Base-by-base conservation (phyloP, 1,139 yeast species). In the Pichia cactophila region DNA sequence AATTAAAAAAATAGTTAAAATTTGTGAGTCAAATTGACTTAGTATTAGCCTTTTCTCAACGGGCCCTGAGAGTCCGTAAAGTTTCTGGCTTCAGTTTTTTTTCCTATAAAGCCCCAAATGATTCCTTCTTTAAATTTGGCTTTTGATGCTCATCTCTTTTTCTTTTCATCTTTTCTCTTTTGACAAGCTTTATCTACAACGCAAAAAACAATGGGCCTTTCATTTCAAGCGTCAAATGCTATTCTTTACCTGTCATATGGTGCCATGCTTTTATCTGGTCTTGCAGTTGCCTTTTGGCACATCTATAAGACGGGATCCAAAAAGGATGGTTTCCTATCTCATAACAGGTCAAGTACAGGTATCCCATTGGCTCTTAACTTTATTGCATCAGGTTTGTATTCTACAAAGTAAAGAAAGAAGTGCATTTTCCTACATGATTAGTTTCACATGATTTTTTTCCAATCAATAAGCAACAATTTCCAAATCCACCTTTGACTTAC, bases 361-460 rank as follows among this genome's bases (percentile, higher is more conserved):
- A 43, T 86, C n/a, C 95, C 96, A 0, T 70, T 88, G 57, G 86
- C 95, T 0, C 71, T 88, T 54, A 88, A 88, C 64, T 88, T 88
- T 63, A 80, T 88, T 53, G 96, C 96, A 47, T 83, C 95, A 58
- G 94, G 95, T 78, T 75, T 71, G 92, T 83, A 66, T 58, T 45
- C 36, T 40, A 46, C 9, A 5, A 26, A 26, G 5, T 23, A 9
- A 16, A 23, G 23, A 38, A 23, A n/a, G n/a, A 38, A 23, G 29
- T 38, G 28, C n/a, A 10, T 44, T 40, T 20, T 44, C 17, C 29
- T 17, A 35, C 23, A 43, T 35, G 26, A 38, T 45, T 38, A 29
- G 26, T 31, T 45, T 38, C 40, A 38, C 43, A 38, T 38, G 29
- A 38, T 20, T 38, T 23, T n/a, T 23, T 38, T 12, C 41, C 41